Evolutionary conservation across 2,329 filamentous ascomycete genomes (phyloP), one percentile per base, ranked within the genome.

Genomic region (Aspergillus fischeri): DNA sequence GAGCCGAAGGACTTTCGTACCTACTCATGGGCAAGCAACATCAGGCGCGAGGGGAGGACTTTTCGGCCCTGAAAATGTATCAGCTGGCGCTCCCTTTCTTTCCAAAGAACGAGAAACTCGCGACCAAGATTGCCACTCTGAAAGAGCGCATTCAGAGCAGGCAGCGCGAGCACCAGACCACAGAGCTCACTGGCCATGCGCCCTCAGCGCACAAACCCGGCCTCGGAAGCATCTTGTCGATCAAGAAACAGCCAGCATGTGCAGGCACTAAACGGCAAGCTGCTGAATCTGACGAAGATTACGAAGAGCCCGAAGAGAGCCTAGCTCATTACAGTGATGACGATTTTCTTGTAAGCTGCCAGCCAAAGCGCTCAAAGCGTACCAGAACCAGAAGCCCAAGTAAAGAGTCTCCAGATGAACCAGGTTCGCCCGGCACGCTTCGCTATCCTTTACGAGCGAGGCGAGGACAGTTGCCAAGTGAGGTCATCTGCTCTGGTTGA

Each of bases 21-120:
- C 77, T 97, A 35, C 80, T 97, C n/a, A 91, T 94, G 81, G 93
- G 91, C 1, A 90, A 94, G 63, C 92, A 97, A 71, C 90, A 95
- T 68, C 92, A 92, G 69, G 90, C 91, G 53, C 83, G 86, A 3
- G 91, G 91, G 1, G 90, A 97, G 64, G 86, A 95, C 52, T 79
- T 78, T 3, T 89, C 85, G 35, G 91, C 92, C 0, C 76, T 97
- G 58, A 86, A 85, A 65, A 93, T 94, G 85, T 97, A 96, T 69
- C 88, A 93, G 71, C 79, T 90, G 62, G 93, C 93, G 0, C 76
- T 91, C 53, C 89, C 90, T 0, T 94, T 86, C 74, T 97, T 97
- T 66, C 92, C 92, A 0, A 87, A 86, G 1, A 94, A 97, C 70
- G 82, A 86, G 51, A 96, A 93, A 75, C 79, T 88, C n/a, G 76